Conservation (phyloP, 2,329 filamentous ascomycete species). For the Fusarium succisae region DNA sequence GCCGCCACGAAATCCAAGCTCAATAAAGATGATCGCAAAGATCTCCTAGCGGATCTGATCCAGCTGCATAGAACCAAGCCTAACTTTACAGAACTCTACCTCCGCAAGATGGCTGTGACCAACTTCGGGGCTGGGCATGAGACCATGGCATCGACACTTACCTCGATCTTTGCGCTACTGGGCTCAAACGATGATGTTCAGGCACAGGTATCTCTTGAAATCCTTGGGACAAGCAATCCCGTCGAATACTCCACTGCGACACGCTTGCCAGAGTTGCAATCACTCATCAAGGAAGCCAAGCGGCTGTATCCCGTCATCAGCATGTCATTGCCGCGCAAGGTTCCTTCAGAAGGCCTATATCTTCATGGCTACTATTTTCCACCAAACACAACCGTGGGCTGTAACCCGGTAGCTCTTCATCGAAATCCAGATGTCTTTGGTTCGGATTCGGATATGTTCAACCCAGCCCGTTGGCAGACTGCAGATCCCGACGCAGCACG, state of each 20-base stretch:
- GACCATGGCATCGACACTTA: slow-evolving; percentile 63
- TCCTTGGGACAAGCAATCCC: slow-evolving; percentile 33
- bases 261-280: slow-evolving; percentile 51
- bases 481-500: slow-evolving; percentile 41
- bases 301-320: slow-evolving; percentile 61
- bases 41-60: slow-evolving; percentile 59
- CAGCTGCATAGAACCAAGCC: slow-evolving; percentile 56
- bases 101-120: slow-evolving; percentile 62
- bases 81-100: slow-evolving; percentile 57
- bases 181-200: slow-evolving; percentile 51
- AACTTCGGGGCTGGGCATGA: slow-evolving; percentile 67
- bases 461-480: slow-evolving; percentile 59
- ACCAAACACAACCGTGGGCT: slow-evolving; percentile 59
- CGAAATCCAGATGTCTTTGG: slow-evolving; percentile 61
- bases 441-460: slow-evolving; percentile 52
- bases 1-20: slow-evolving; percentile 41
- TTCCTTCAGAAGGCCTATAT: slow-evolving; percentile 49
- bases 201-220: slow-evolving; percentile 46
- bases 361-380: slow-evolving; percentile 55
- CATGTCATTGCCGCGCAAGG: slow-evolving; percentile 60
- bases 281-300: slow-evolving; percentile 61
- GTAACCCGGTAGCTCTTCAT: slow-evolving; percentile 61
- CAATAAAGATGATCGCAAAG: slow-evolving; percentile 46
- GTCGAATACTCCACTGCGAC: slow-evolving; percentile 36
- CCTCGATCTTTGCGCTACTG: slow-evolving; percentile 59